Evolutionary conservation across 257 asterid species (phyloP), one percentile per base, ranked within the genome.

Genomic region (Solanum medicagineum): DNA sequence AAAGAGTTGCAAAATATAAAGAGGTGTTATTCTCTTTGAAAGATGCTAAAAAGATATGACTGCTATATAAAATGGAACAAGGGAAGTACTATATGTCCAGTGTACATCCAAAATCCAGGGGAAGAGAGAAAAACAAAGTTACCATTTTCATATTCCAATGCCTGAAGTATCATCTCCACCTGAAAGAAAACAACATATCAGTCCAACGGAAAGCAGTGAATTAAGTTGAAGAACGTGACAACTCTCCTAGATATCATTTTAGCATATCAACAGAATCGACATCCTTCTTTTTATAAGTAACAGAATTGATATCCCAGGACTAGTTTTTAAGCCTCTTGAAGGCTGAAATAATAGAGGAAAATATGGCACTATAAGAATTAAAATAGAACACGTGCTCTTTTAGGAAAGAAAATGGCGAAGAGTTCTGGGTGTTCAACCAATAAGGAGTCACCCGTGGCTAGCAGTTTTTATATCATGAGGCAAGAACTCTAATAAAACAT

Each of bases 121-220:
- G 77, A 80, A 53, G 74, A 45, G 84, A 66, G 77, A 83, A 44
- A 69, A 84, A 68, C 81, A 73, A 80, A 62, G 66, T 83, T 91
- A 94, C 99, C 99, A 51, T 89, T 93, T 91, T 96, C 99, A 87
- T 96, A 96, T 85, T 96, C 99, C 87, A 92, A 89, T 80, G 98
- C 98, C 88, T 96, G 99, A 89, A 96, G 98, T 89, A 96, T 96
- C 98, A 96, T 96, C 93, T 96, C 99, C 86, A 94, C 97, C 99
- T 96, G 92, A 84, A 87, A 83, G 85, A 44, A 80, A 85, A 20
- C 71, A 79, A 45, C 40, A 3, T 79, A 53, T 53, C 65, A 79
- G 26, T 53, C 65, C 20, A 77, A 47, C 29, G 3, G 83, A 77
- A 16, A 51, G 24, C 26, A 77, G 24, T 5, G 47, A 0, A 77